phyloP scores from a whole-genome alignment of 2,329 filamentous ascomycete genomes.

The Venturia aucupariae region DNA sequence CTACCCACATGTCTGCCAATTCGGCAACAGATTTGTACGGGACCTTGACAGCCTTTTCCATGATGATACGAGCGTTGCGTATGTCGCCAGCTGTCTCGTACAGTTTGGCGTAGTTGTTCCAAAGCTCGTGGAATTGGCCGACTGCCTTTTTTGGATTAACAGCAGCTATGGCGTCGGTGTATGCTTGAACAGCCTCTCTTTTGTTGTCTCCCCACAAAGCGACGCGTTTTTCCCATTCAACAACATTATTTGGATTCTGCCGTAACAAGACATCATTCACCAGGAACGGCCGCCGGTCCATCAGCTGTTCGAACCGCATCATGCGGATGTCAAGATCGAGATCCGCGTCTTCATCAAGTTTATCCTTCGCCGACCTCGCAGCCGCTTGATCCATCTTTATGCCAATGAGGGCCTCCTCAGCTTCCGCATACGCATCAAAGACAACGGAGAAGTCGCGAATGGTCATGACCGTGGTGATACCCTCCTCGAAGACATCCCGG shows the following conservation, averaged over 20 bases:
- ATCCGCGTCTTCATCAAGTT: conserved; percentile 73
- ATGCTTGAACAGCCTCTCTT: conserved; percentile 82
- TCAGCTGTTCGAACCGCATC: conserved; percentile 95
- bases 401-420: conserved; percentile 91
- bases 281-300: conserved; percentile 92
- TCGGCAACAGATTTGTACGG: conserved; percentile 97
- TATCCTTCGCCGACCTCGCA: conserved; percentile 65
- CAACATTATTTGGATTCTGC: conserved; percentile 92
- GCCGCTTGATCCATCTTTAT: conserved; percentile 84
- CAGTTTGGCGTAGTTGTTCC: conserved; percentile 95
- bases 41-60: conserved; percentile 97
- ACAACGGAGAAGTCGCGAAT: conserved; percentile 94
- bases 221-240: conserved; percentile 96
- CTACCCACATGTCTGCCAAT: conserved; percentile 95
- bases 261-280: conserved; percentile 91
- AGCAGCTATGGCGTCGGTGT: conserved; percentile 85
- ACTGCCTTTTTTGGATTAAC: conserved; percentile 91
- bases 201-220: conserved; percentile 92
- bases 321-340: conserved; percentile 93
- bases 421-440: conserved; percentile 93
- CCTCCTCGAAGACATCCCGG: conserved; percentile 89
- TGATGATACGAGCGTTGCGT: conserved; percentile 76
- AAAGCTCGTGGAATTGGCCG: conserved; percentile 87
- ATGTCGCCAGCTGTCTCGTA: conserved; percentile 85
- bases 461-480: conserved; percentile 96